Base-by-base conservation (phyloP, 345 rosid species). In the Aegle marmelos region DNA sequence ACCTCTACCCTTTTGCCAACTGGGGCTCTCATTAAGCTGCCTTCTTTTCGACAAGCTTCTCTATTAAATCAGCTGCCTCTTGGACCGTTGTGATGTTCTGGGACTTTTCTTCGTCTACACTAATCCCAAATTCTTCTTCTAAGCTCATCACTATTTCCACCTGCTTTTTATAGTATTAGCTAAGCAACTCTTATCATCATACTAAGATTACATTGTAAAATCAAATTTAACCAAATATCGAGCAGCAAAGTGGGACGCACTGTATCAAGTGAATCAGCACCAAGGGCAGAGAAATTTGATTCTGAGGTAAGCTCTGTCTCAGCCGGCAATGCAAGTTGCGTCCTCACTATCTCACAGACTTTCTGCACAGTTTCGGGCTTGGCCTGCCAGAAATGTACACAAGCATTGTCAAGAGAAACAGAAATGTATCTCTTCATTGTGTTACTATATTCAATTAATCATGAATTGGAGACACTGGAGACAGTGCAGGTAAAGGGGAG, bases 211-310 rank as follows among this genome's bases (percentile, higher is more conserved):
- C 13, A 45, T 13, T 8, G 17, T 56, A 17, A 17, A 7, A 7
- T 16, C 45, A 22, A 34, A 69, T 53, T 9, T 28, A 63, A 73
- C n/a, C n/a, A 19, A 24, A 62, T 7, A 60, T 25, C 5, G n/a
- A 71, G 63, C 36, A 68, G 60, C 8, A 30, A 37, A n/a, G 1
- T 3, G 31, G 22, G 81, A 34, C 80, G 25, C 86, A 94, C 98
- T 22, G 98, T 93, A 75, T 94, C 98, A n/a, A 94, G 98, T 30
- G 98, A 93, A 83, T 94, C 98, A 3, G 98, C 98, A 30, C 98
- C 98, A 24, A 93, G 93, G 21, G 85, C 82, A 39, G 91, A 30
- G 79, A 93, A 93, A 67, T 88, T 91, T 53, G 98, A 89, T 53
- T 89, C 93, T 7, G 95, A 89, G 30, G 88, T 88, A 39, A 94